Conservation (phyloP, 2,329 filamentous ascomycete species). For the Aspergillus arachidicola region DNA sequence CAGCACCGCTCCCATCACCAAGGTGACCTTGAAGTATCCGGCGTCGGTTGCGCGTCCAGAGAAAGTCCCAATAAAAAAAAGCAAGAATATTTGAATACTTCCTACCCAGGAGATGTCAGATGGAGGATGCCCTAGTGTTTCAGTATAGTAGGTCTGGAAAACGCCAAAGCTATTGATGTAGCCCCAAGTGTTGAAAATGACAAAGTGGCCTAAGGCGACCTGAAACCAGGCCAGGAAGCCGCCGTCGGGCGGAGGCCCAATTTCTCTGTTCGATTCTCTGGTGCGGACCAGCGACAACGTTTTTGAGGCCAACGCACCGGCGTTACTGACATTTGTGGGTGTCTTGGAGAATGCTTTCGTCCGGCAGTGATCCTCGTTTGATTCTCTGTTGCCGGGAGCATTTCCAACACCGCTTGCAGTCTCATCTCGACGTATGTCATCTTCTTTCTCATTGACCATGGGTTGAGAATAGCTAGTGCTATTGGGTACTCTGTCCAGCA, state of each 20-base stretch:
- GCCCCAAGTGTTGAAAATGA: constrained; percentile 61
- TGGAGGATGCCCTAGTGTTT: constrained; percentile 44
- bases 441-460: constrained; percentile 3
- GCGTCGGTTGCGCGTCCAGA: constrained; percentile 56
- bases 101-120: constrained; percentile 58
- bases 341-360: constrained; percentile 24
- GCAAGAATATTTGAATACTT: constrained; percentile 53
- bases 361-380: constrained; percentile 13
- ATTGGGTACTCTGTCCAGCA: background rate
- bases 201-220: constrained; percentile 54
- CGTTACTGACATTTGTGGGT: constrained; percentile 30
- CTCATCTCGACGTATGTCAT: constrained; percentile 6
- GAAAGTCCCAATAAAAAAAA: constrained; percentile 55
- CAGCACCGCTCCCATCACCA: constrained; percentile 48
- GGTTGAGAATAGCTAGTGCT: background rate
- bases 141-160: constrained; percentile 57
- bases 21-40: constrained; percentile 51
- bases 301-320: constrained; percentile 24
- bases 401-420: constrained; percentile 14
- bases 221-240: constrained; percentile 60
- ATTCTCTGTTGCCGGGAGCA: constrained; percentile 22
- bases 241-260: constrained; percentile 51
- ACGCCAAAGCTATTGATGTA: constrained; percentile 59
- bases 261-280: constrained; percentile 37
- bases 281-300: constrained; percentile 43